Base-by-base conservation (phyloP, 495 filamentous ascomycete genomes). In the Xylaria palmicola region DNA sequence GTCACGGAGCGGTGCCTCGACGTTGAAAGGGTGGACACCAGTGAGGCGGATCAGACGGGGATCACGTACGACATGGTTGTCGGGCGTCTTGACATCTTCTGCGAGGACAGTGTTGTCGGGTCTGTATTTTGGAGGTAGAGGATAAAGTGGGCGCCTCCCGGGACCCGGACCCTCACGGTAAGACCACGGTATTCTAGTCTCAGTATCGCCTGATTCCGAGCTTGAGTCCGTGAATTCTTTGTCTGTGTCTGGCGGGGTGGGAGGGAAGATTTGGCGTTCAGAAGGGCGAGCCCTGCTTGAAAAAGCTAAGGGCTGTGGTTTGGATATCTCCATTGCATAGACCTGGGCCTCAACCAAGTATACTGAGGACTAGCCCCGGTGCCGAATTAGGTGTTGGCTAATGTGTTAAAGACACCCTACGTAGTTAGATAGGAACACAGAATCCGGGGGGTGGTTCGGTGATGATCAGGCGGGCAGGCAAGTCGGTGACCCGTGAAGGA, bases 1-100 rank as follows among this genome's bases (percentile, higher is more conserved):
- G 4, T 86, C 83, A 17, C 84, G 89, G 10, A 98, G 75, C 8
- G 93, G 93, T 5, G 93, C 84, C 76, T 98, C 93, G 48, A 93
- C 90, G 70, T 98, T 98, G 77, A 96, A 96, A 3, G 93, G 93
- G 76, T 98, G 93, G 36, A 91, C 83, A 39, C 93, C 93, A 19
- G 93, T 98, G 49, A 98, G 77, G 41, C 93, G 82, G 62, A 98
- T 95, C 36, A 98, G 76, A 27, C 93, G 82, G 4, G 91, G 84
- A 76, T 98, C 93, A 62, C 93, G 81, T 13, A 90, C 83, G n/a
- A 97, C 90, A 80, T 94, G 90, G 47, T 74, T 76, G 69, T 98
- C 93, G 13, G 92, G 92, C 0, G 93, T 97, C 39, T 87, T 86
- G 56, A 88, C 78, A 67, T 98, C 93, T 66, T 90, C 68, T 36